Evolutionary conservation across 192 early-diverging fungal species (phyloP).

Genomic region (Podila verticillata): DNA sequence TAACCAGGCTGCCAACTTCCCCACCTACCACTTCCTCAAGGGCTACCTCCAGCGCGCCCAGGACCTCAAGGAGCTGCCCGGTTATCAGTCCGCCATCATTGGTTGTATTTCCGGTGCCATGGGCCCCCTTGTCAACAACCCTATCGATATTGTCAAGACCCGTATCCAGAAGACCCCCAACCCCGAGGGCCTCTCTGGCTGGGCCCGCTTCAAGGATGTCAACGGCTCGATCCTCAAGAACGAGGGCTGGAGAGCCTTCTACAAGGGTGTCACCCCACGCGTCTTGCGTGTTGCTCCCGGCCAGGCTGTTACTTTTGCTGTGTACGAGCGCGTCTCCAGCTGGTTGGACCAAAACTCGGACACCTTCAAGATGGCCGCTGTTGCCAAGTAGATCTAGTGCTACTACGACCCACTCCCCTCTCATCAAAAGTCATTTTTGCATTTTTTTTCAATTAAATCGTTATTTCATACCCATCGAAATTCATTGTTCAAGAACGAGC

Average conservation of each 20-base stretch:
- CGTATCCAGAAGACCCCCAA: slow-evolving; percentile 92
- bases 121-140: slow-evolving; percentile 93
- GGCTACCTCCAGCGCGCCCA: slow-evolving; percentile 77
- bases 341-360: slow-evolving; percentile 67
- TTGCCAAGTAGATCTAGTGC: slow-evolving; percentile 29
- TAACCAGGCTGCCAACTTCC: slow-evolving; percentile 99
- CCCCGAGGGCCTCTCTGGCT: slow-evolving; percentile 74
- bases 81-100: slow-evolving; percentile 89
- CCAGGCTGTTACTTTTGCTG: slow-evolving; percentile 97
- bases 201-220: slow-evolving; percentile 80
- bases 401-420: no score
- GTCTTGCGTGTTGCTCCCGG: slow-evolving; percentile 96
- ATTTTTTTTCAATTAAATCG: not conserved
- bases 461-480: not conserved
- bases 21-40: slow-evolving; percentile 95
- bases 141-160: slow-evolving; percentile 99
- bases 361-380: slow-evolving; percentile 28
- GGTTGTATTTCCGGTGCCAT: slow-evolving; percentile 92
- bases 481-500: not conserved
- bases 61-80: slow-evolving; percentile 72
- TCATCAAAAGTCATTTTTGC: not conserved
- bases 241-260: slow-evolving; percentile 95
- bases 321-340: slow-evolving; percentile 87
- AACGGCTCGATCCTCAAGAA: slow-evolving; percentile 82
- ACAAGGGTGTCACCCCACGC: slow-evolving; percentile 94